phyloP scores from a whole-genome alignment of 257 asterid species.

The Solanum paucissectum region DNA sequence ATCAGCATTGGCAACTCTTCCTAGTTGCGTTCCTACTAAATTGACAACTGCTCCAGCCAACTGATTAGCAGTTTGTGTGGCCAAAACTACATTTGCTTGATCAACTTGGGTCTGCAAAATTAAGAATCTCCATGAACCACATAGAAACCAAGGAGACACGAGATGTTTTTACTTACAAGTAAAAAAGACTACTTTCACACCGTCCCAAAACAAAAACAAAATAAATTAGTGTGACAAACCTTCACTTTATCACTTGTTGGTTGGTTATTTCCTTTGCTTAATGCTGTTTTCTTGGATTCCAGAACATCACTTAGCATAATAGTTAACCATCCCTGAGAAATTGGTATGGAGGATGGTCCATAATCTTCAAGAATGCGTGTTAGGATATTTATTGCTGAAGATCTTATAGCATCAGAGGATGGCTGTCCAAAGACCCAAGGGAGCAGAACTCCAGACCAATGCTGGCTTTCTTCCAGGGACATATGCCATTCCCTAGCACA shows the following conservation, averaged over 20 bases:
- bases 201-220: background rate
- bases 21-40: conserved; percentile 79
- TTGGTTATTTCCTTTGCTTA: conserved; percentile 49
- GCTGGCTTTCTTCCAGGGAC: conserved; percentile 90
- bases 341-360: conserved; percentile 85
- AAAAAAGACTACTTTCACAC: background rate
- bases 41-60: conserved; percentile 81
- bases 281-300: conserved; percentile 45
- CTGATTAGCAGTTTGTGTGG: conserved; percentile 72
- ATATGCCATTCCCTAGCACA: conserved; percentile 66
- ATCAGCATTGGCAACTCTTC: conserved; percentile 49
- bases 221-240: conserved; percentile 32
- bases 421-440: conserved; percentile 73
- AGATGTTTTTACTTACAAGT: background rate
- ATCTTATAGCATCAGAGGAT: conserved; percentile 52
- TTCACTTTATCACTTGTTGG: conserved; percentile 64
- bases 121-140: conserved; percentile 8
- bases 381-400: conserved; percentile 81
- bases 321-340: conserved; percentile 97
- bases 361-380: conserved; percentile 88
- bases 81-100: conserved; percentile 69
- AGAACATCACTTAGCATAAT: conserved; percentile 60
- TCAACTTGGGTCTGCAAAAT: conserved; percentile 89
- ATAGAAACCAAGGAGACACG: background rate
- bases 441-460: conserved; percentile 85